A percentile compares a stretch with the other conserved stretches of the same genome.
Evolutionary conservation across 345 rosid genomes (phyloP).

Genomic region (Eucalyptus cloeziana): DNA sequence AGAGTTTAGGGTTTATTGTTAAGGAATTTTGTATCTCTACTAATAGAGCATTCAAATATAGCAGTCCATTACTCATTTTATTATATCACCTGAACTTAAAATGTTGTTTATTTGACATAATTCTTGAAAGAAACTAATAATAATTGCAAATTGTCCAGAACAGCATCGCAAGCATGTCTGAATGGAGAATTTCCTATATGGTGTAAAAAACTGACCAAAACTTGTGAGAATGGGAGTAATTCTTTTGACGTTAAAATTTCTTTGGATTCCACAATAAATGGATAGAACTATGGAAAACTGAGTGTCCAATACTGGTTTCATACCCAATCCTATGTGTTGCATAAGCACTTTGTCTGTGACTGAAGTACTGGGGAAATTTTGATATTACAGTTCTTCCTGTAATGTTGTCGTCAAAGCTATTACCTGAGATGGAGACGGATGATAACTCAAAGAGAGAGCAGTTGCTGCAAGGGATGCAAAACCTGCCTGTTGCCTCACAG

Average conservation of each 20-base stretch:
- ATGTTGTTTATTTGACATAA: background rate
- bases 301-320: background rate
- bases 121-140: background rate
- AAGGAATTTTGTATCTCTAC: background rate
- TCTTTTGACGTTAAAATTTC: background rate
- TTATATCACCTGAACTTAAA: background rate
- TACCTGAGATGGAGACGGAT: slow-evolving; percentile 91
- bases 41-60: background rate
- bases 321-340: background rate
- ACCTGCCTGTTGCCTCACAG: slow-evolving; percentile 54
- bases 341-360: background rate
- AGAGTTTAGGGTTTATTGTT: background rate
- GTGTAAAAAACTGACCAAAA: background rate
- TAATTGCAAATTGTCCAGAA: background rate
- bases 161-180: background rate
- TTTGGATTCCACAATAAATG: background rate
- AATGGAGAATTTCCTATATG: background rate
- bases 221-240: background rate
- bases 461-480: slow-evolving; percentile 81
- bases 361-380: background rate
- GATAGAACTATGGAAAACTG: background rate
- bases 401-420: slow-evolving; percentile 86
- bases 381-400: slow-evolving; percentile 69
- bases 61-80: background rate
- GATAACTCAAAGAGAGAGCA: slow-evolving; percentile 81